A percentile compares a stretch with the other conserved stretches of the same genome.
Evolutionary conservation across 2,329 filamentous ascomycete species (phyloP).

Genomic region (Phaeophleospora eucalypticola): DNA sequence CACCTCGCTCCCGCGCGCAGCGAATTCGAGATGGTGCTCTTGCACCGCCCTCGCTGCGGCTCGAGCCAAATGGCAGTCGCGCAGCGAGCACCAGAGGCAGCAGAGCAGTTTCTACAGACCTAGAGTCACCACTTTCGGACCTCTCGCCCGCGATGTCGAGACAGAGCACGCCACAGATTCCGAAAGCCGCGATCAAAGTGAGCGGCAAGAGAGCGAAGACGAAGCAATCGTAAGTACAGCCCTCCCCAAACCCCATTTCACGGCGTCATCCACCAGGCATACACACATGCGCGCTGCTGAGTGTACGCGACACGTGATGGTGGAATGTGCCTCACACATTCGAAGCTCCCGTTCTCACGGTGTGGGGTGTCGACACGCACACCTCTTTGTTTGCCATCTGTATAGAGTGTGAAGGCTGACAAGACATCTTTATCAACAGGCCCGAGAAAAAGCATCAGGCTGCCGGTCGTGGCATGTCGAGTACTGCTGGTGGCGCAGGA

Average conservation of each 20-base stretch:
- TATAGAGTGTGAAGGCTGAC: conserved; percentile 20
- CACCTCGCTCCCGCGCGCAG: conserved; percentile 16
- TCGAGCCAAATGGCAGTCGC: conserved; percentile 23
- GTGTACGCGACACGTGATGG: conserved; percentile 14
- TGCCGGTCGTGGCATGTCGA: conserved; percentile 64
- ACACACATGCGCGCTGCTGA: background rate
- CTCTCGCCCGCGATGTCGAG: conserved; percentile 30
- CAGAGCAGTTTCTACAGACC: conserved; percentile 25
- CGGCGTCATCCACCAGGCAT: background rate
- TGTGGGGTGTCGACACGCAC: conserved; percentile 18
- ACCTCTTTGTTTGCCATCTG: background rate
- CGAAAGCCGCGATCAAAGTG: conserved; percentile 23
- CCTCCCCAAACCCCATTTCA: conserved; percentile 5
- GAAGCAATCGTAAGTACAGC: conserved; percentile 37
- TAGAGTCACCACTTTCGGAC: conserved; percentile 33
- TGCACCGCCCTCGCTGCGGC: conserved; percentile 21
- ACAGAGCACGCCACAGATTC: conserved; percentile 26
- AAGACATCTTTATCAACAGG: conserved; percentile 43
- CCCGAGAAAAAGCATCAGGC: conserved; percentile 71
- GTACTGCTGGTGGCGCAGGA: conserved; percentile 55
- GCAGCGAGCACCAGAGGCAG: conserved; percentile 19
- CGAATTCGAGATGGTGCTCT: conserved; percentile 18
- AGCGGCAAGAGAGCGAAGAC: conserved; percentile 35
- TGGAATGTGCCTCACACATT: conserved; percentile 16
- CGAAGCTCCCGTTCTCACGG: conserved; percentile 9